Conservation (phyloP, 805 yeast genomes). For the Teunomyces stri region DNA sequence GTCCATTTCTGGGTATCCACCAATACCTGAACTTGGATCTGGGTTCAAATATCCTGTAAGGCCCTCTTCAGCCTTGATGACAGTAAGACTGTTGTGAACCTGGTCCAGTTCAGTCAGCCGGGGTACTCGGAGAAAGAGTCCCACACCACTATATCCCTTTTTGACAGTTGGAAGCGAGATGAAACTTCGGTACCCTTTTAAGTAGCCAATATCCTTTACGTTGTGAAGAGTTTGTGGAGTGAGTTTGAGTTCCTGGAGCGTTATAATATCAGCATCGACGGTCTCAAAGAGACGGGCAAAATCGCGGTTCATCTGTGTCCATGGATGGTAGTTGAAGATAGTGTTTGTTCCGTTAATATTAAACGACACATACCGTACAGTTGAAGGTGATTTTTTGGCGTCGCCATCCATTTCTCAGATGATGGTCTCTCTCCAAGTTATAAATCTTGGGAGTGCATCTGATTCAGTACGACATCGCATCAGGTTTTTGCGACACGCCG, state of each 20-base stretch:
- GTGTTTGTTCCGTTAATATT: slow-evolving; percentile 86
- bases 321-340: slow-evolving; percentile 77
- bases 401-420: background rate
- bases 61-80: slow-evolving; percentile 85
- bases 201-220: slow-evolving; percentile 46
- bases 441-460: too few species aligned
- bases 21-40: slow-evolving; percentile 39
- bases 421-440: background rate
- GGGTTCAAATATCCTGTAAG: slow-evolving; percentile 56
- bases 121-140: slow-evolving; percentile 66
- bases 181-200: slow-evolving; percentile 60
- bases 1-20: slow-evolving; percentile 62
- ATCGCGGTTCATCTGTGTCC: slow-evolving; percentile 51
- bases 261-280: slow-evolving; percentile 70
- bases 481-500: background rate
- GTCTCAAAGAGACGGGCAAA: slow-evolving; percentile 46
- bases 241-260: slow-evolving; percentile 84
- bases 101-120: slow-evolving; percentile 38
- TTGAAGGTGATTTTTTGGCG: background rate
- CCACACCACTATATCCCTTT: slow-evolving; percentile 92
- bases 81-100: slow-evolving; percentile 42
- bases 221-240: slow-evolving; percentile 22
- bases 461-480: too few species aligned
- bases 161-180: slow-evolving; percentile 64
- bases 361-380: slow-evolving; percentile 61